These are phyloP conservation scores for Colletotrichum somersetense DNA, from an alignment of 2,329 filamentous ascomycete species.

Conservation along the genomic window DNA sequence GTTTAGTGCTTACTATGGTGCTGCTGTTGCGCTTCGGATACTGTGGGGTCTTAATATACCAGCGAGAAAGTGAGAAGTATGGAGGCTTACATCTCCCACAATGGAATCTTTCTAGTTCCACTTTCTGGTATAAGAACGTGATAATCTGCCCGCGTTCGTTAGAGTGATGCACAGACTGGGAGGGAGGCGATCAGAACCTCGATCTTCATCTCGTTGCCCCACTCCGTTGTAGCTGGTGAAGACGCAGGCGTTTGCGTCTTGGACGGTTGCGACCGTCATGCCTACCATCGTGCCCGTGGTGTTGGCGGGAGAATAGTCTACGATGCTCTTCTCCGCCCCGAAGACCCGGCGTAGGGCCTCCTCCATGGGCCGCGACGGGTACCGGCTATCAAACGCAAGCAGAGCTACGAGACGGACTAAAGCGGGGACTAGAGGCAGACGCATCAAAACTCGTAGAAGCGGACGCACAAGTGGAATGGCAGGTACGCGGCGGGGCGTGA, in stretches of 20 bases:
- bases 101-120: too few species aligned
- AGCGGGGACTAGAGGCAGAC: too few species aligned
- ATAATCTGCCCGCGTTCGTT: too few species aligned
- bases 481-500: constrained; percentile 3
- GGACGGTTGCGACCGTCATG: constrained; percentile 17
- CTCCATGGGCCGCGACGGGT: constrained; percentile 18
- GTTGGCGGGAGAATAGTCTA: constrained; percentile 8
- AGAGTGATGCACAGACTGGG: too few species aligned
- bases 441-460: constrained; percentile 2
- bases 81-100: too few species aligned
- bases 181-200: background rate
- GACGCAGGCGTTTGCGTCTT: constrained; percentile 15
- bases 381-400: constrained; percentile 12
- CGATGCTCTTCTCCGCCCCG: background rate
- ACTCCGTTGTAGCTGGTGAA: constrained; percentile 31
- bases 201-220: background rate
- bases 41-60: too few species aligned
- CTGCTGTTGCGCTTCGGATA: too few species aligned
- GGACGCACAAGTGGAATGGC: constrained; percentile 5
- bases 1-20: too few species aligned
- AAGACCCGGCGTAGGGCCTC: constrained; percentile 14
- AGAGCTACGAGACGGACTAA: background rate
- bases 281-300: constrained; percentile 8
- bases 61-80: too few species aligned
- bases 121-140: too few species aligned